A percentile compares a stretch with the other conserved stretches of the same genome.
phyloP scores from a whole-genome alignment of 1,284 basidiomycete species.

The Blastosporella zonata region DNA sequence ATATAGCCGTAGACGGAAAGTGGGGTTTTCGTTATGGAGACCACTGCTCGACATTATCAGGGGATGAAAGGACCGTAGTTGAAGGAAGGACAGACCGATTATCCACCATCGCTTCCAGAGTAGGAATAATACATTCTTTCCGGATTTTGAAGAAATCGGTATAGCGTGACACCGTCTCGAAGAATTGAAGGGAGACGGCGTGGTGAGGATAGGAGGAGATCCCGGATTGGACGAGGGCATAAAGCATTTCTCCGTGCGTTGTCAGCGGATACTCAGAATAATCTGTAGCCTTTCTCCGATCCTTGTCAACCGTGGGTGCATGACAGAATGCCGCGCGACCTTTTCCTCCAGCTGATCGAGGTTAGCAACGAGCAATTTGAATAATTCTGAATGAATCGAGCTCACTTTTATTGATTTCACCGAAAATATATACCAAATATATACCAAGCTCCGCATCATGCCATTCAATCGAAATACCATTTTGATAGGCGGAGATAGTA shows the following conservation, averaged over 20 bases:
- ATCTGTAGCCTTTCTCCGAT: constrained; percentile 66
- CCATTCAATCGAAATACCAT: constrained; percentile 74
- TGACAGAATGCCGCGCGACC: constrained; percentile 76
- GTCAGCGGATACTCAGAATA: constrained; percentile 88
- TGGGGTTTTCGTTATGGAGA: constrained; percentile 75
- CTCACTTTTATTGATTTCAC: constrained; percentile 85
- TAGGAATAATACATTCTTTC: constrained; percentile 81
- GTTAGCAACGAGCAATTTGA: constrained; percentile 10
- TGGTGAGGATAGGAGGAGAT: constrained; percentile 85
- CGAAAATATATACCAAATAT: constrained; percentile 91
- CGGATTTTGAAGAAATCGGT: constrained; percentile 95
- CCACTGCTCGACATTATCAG: constrained; percentile 55
- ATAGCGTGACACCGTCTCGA: constrained; percentile 91
- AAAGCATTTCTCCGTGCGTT: constrained; percentile 86
- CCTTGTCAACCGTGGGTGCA: constrained; percentile 61
- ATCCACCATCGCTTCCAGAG: constrained; percentile 89
- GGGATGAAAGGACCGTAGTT: constrained; percentile 1
- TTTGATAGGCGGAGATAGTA: constrained; percentile 69
- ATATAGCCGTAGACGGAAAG: constrained; percentile 78
- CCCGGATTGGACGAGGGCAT: constrained; percentile 80
- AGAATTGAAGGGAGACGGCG: constrained; percentile 89
- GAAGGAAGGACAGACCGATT: constrained; percentile 50
- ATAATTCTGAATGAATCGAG: constrained; percentile 8
- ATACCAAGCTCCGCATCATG: constrained; percentile 92
- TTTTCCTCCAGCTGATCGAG: constrained; percentile 57